Evolutionary conservation across 208 protist species (phyloP).

Genomic region (Herpetomonas samuelpessoai): DNA sequence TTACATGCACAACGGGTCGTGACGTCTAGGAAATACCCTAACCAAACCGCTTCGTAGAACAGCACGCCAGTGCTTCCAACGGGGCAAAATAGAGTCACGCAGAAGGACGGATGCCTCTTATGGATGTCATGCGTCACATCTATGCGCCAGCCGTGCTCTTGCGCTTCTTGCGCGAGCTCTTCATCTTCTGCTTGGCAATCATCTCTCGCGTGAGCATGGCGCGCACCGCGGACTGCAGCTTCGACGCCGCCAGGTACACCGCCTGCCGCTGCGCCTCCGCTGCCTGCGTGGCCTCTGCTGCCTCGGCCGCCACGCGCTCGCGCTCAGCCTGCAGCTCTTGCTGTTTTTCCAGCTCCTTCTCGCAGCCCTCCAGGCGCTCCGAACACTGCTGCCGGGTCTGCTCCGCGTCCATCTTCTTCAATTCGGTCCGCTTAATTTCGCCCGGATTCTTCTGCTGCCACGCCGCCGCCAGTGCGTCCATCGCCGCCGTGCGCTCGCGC

Average conservation of each 20-base stretch:
- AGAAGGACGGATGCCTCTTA: no score
- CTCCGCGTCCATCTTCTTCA: conserved; percentile 77
- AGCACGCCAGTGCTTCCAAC: no score
- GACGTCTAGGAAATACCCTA: no score
- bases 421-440: conserved; percentile 75
- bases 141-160: no score
- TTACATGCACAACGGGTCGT: no score
- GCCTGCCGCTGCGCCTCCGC: conserved; percentile 35
- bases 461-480: conserved; percentile 62
- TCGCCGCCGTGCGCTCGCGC: conserved; percentile 55
- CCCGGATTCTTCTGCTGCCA: conserved; percentile 81
- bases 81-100: no score
- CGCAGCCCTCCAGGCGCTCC: conserved; percentile 58
- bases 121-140: no score
- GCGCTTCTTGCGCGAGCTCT: conserved; percentile 65
- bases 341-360: conserved; percentile 50
- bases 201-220: conserved; percentile 78
- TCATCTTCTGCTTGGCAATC: conserved; percentile 69
- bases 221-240: conserved; percentile 77
- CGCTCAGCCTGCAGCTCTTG: conserved; percentile 50
- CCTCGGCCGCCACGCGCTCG: conserved; percentile 25
- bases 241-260: conserved; percentile 70
- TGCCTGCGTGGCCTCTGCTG: conserved; percentile 26
- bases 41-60: no score
- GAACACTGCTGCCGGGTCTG: conserved; percentile 72